Evolutionary conservation across 2,329 filamentous ascomycete species (phyloP), one percentile per base, ranked within the genome.

Genomic region (Cladosporium sphaerospermum): DNA sequence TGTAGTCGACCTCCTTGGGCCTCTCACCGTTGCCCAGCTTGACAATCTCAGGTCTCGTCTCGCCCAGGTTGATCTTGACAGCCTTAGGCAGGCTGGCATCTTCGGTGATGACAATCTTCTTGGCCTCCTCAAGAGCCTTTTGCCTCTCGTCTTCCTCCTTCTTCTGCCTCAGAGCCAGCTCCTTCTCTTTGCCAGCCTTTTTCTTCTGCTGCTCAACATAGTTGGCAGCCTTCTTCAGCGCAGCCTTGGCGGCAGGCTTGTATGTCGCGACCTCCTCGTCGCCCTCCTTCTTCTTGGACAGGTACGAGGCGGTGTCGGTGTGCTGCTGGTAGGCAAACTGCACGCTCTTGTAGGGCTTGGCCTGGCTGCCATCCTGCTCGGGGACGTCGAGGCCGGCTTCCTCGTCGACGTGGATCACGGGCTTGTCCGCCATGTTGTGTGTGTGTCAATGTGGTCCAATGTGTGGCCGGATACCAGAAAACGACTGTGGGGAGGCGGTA

Each of bases 211-310:
- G 78, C 61, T 89, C 87, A 59, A 83, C 83, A 59, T 83, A 83
- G 69, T 83, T 84, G 74, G 82, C 82, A 3, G 86, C 87, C 74
- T 95, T 95, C 78, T 95, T 96, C 67, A 89, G 71, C 18, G 88
- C 89, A 56, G 86, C 87, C 76, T 93, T 95, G 56, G 87, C 85
- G 16, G 83, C 86, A 52, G 86, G 84, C 74, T 91, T 92, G 86
- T 86, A 96, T 62, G 83, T 79, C 59, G 85, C 71, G 59, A 82
- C 79, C 51, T 78, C 76, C 63, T 89, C 87, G 57, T 83, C 83
- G 66, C 79, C 79, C 61, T 79, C 78, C 31, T 83, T 85, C 61
- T 87, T 86, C 67, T 85, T 82, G 45, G 79, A 83, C 58, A 85
- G 76, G 71, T 88, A 93, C 62, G 78, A 72, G 56, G 80, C 77